phyloP scores from a whole-genome alignment of 2,329 filamentous ascomycete genomes.

The Graphiopsis chlorocephala region DNA sequence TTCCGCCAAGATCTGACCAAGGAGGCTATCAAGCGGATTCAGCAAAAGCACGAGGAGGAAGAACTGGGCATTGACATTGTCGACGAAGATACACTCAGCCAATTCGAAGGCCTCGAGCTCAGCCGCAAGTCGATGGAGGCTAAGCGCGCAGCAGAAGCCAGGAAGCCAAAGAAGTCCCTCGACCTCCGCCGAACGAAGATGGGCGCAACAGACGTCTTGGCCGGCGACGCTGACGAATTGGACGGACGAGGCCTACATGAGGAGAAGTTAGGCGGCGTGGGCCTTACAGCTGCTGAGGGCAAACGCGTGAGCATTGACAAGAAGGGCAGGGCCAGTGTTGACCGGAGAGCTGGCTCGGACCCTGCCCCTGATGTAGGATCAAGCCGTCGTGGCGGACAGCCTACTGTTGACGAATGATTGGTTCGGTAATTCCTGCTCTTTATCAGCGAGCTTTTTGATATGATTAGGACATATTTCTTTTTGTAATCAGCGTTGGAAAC shows the following conservation, averaged over 20 bases:
- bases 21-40: conserved; percentile 58
- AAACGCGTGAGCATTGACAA: conserved; percentile 8
- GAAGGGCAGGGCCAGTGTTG: conserved; percentile 9
- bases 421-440: neutral
- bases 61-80: conserved; percentile 11
- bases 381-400: neutral
- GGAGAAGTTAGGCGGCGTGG: conserved; percentile 11
- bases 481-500: neutral
- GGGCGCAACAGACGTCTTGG: neutral
- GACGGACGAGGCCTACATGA: neutral
- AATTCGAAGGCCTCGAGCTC: conserved; percentile 13
- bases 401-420: neutral
- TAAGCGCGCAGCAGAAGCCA: conserved; percentile 8
- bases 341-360: neutral
- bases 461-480: neutral
- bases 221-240: neutral
- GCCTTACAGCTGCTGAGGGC: neutral
- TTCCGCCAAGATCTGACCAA: conserved; percentile 72
- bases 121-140: conserved; percentile 16
- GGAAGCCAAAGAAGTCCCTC: conserved; percentile 9
- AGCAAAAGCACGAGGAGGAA: neutral
- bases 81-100: conserved; percentile 8
- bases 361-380: neutral
- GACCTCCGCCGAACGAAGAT: conserved; percentile 3
- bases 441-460: neutral